Evolutionary conservation across 2,329 filamentous ascomycete species (phyloP).

Genomic region (Clonostachys solani): DNA sequence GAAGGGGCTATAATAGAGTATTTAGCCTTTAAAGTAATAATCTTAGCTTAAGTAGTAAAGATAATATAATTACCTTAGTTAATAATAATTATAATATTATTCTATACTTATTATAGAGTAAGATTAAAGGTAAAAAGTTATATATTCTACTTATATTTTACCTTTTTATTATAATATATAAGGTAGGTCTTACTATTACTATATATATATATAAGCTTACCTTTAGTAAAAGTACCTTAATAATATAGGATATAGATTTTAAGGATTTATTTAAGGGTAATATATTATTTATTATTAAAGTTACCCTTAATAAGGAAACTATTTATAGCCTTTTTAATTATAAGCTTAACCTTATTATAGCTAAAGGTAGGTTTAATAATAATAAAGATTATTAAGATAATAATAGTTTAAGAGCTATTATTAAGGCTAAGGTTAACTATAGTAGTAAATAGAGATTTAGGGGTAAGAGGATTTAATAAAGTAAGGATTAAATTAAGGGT

Average conservation of each 20-base stretch:
- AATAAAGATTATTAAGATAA: neutral
- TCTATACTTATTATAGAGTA: neutral
- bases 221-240: neutral
- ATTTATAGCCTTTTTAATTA: neutral
- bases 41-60: neutral
- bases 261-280: neutral
- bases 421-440: neutral
- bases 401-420: neutral
- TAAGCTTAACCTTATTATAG: neutral
- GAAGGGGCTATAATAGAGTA: neutral
- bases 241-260: neutral
- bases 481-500: no score
- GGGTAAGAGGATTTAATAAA: no score
- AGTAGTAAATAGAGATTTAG: no score
- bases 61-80: neutral
- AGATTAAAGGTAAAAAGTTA: neutral
- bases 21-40: neutral
- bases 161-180: neutral
- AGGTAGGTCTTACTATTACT: neutral
- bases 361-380: no score
- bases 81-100: neutral
- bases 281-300: neutral
- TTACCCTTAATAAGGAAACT: neutral
- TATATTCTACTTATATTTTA: neutral
- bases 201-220: neutral